phyloP scores from a whole-genome alignment of 2,329 filamentous ascomycete genomes.

The Scedosporium minutisporum region DNA sequence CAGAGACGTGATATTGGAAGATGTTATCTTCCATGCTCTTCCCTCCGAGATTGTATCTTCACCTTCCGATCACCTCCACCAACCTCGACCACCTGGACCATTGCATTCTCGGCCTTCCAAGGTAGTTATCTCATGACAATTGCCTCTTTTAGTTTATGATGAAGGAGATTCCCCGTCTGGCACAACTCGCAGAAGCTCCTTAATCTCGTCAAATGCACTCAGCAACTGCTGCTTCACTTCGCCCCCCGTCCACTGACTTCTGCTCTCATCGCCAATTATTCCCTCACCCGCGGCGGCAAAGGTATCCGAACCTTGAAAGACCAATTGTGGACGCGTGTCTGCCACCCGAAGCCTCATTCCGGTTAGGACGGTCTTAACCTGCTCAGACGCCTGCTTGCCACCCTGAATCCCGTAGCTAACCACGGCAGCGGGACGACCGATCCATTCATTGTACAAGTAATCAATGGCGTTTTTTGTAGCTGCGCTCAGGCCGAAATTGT shows the following conservation, averaged over 20 bases:
- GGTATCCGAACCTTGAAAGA: neutral
- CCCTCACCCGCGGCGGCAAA: neutral
- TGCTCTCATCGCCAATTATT: neutral
- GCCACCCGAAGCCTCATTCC: neutral
- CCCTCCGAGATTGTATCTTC: too few relatives aligned
- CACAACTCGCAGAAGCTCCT: slow-evolving; percentile 16
- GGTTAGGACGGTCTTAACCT: slow-evolving; percentile 2
- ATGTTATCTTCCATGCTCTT: too few relatives aligned
- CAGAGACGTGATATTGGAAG: too few relatives aligned
- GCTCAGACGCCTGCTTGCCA: slow-evolving; percentile 18
- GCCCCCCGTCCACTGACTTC: neutral
- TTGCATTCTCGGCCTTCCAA: too few relatives aligned
- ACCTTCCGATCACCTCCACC: too few relatives aligned
- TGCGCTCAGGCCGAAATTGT: slow-evolving; percentile 46
- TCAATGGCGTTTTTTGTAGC: slow-evolving; percentile 53
- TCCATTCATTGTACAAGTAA: slow-evolving; percentile 50
- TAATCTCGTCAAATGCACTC: neutral
- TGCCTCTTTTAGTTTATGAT: too few relatives aligned
- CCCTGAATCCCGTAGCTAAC: slow-evolving; percentile 44
- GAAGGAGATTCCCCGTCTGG: slow-evolving; percentile 12
- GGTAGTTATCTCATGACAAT: too few relatives aligned
- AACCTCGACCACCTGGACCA: too few relatives aligned
- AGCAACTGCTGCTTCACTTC: neutral
- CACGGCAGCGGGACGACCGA: slow-evolving; percentile 41
- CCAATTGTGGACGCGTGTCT: neutral